Evolutionary conservation across 2,329 filamentous ascomycete genomes (phyloP), one percentile per base, ranked within the genome.

Genomic region (Polychaeton citri): DNA sequence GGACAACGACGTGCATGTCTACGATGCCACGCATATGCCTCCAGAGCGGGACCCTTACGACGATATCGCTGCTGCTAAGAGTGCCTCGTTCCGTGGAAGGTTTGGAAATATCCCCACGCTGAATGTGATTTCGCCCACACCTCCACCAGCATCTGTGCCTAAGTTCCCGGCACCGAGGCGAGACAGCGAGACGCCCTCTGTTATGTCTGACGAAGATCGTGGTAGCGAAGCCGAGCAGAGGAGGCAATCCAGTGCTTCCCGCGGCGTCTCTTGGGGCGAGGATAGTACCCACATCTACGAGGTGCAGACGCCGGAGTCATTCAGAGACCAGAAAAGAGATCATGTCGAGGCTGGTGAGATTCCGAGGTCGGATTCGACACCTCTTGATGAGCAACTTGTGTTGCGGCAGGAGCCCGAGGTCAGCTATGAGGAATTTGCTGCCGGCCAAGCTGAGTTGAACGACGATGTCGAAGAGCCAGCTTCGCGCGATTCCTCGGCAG

Each of bases 81-180:
- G 65, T 36, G 50, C 60, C 9, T 53, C 57, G 24, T 66, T 65
- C 45, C 58, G 51, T 19, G 48, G 54, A 7, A 51, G 52, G 24
- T 32, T 32, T 17, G 18, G 13, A 15, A 19, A 10, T 15, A 65
- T 76, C 15, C 72, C 72, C 8, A 54, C 49, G n/a, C 58, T 77
- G 12, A 71, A 68, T 30, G 55, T 76, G 17, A 72, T 74, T 36
- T 64, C 69, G 32, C 69, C 73, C 2, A 76, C 72, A 5, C 73
- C 73, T 15, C 68, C 68, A 7, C 55, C 52, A 16, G 47, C 54
- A 13, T 60, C 58, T 2, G 12, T 28, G 12, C 24, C 12, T 7
- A 10, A 15, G 3, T n/a, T n/a, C n/a, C n/a, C n/a, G n/a, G n/a
- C n/a, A n/a, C n/a, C n/a, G n/a, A n/a, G n/a, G n/a, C n/a, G n/a